phyloP scores from a whole-genome alignment of 2,329 filamentous ascomycete species.

The Pseudogymnoascus sp. region DNA sequence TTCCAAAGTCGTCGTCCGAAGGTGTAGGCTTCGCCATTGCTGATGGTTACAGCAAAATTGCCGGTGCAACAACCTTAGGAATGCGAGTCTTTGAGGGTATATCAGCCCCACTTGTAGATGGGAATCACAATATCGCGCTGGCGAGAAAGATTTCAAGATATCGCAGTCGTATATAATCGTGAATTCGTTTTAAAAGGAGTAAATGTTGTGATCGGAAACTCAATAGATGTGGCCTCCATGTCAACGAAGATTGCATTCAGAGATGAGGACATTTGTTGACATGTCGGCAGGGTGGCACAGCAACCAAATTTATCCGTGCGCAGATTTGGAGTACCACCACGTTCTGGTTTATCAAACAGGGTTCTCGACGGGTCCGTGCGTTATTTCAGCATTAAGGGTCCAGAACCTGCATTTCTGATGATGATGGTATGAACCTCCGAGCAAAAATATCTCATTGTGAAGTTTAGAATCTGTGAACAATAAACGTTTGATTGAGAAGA shows the following conservation, averaged over 20 bases:
- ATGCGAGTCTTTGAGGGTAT: background rate
- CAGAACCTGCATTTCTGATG: background rate
- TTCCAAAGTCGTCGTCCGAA: conserved; percentile 20
- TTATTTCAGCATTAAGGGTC: background rate
- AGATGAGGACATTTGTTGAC: conserved; percentile 6
- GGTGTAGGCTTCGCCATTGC: conserved; percentile 3
- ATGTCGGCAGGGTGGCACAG: background rate
- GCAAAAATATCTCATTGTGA: background rate
- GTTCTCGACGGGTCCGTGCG: background rate
- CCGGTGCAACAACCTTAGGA: background rate
- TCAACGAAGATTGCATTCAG: background rate
- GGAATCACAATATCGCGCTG: background rate
- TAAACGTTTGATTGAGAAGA: background rate
- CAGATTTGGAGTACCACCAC: background rate
- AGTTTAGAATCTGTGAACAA: background rate
- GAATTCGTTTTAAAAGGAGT: background rate
- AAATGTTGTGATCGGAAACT: background rate
- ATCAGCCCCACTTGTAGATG: background rate
- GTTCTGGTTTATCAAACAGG: conserved; percentile 8
- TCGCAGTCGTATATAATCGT: background rate
- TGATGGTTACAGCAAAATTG: conserved; percentile 4
- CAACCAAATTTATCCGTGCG: conserved; percentile 3
- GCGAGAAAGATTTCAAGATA: background rate
- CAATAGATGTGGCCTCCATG: background rate
- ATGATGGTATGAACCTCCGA: background rate